Base-by-base conservation (phyloP, 176 grass and related monocot species). In the Bothriochloa decipiens region DNA sequence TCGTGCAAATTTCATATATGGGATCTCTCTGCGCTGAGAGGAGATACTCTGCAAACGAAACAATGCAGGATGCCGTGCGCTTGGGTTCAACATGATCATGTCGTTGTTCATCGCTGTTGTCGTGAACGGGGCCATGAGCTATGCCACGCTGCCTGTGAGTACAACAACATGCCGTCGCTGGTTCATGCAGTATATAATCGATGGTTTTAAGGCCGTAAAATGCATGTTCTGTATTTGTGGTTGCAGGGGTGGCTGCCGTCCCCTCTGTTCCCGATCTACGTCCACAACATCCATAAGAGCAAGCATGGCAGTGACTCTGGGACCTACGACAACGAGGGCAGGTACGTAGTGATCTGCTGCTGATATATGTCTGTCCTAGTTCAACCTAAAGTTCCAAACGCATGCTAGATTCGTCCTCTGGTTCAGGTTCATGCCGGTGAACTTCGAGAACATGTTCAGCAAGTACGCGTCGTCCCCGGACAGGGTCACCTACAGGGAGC, bases 381-480 rank as follows among this genome's bases (percentile, higher is more conserved):
- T 22, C 55, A 11, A 23, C 23, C 57, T 61, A 11, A 0, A 61
- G 57, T 13, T 12, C 58, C 58, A 62, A 62, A 62, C 4, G n/a
- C 20, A 57, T 8, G 50, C 2, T 60, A 11, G n/a, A 26, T 1
- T 5, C 9, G 3, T 62, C n/a, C n/a, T 26, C n/a, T 62, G 20
- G 2, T 37, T 55, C 82, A 98, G 93, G 81, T 98, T 90, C 64
- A 20, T 95, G 64, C 96, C 96, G 23, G 87, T 90, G 26, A 93
- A 92, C 17, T 95, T 98, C 70, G 96, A 98, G 85, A 97, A 94
- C 87, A 88, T 94, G 23, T 97, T 97, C 91, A 94, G 91, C 89
- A 94, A 94, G 87, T 92, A 92, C 72, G 94, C 87, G 46, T 92
- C 91, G 15, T 86, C 75, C 28, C 89, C 91, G 0, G 91, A 97